These are phyloP conservation scores for Calonectria honghensis DNA, from an alignment of 2,329 filamentous ascomycete species.

Conservation along the genomic window DNA sequence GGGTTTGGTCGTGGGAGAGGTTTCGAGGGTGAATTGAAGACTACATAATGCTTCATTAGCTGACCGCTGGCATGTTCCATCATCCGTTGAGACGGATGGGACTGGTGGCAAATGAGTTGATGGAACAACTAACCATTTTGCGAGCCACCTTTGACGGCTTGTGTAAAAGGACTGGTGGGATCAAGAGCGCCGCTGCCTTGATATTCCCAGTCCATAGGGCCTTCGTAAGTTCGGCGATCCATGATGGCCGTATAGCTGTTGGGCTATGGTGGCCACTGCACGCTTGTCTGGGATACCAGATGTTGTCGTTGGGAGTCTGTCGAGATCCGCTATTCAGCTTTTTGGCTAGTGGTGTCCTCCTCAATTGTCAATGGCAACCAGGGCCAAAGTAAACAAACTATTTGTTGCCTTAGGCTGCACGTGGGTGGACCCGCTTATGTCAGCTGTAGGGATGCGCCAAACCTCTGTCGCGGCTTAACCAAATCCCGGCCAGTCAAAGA, in stretches of 20 bases:
- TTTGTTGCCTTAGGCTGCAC: constrained; percentile 52
- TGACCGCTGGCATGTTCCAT: constrained; percentile 22
- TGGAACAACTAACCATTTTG: constrained; percentile 63
- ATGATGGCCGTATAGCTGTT: constrained; percentile 58
- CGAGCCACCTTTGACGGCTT: constrained; percentile 65
- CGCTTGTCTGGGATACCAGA: constrained; percentile 22
- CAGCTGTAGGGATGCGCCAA: constrained; percentile 53
- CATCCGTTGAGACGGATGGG: neutral
- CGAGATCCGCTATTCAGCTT: constrained; percentile 36
- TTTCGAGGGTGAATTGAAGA: constrained; percentile 63
- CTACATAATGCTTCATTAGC: constrained; percentile 53
- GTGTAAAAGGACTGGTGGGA: constrained; percentile 77
- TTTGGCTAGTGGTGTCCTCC: constrained; percentile 40
- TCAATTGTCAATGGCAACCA: constrained; percentile 55
- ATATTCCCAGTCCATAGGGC: constrained; percentile 81
- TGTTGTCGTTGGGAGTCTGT: constrained; percentile 33
- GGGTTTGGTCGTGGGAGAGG: constrained; percentile 58
- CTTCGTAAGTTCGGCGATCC: constrained; percentile 74
- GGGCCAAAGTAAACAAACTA: constrained; percentile 60
- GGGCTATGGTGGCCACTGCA: constrained; percentile 40
- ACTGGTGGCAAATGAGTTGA: neutral
- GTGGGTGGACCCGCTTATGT: constrained; percentile 53
- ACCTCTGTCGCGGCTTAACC: constrained; percentile 45
- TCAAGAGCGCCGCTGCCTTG: constrained; percentile 75
- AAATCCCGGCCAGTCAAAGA: constrained; percentile 38